phyloP scores from a whole-genome alignment of 352 stramenopile species.

The Phytophthora podocarpi region DNA sequence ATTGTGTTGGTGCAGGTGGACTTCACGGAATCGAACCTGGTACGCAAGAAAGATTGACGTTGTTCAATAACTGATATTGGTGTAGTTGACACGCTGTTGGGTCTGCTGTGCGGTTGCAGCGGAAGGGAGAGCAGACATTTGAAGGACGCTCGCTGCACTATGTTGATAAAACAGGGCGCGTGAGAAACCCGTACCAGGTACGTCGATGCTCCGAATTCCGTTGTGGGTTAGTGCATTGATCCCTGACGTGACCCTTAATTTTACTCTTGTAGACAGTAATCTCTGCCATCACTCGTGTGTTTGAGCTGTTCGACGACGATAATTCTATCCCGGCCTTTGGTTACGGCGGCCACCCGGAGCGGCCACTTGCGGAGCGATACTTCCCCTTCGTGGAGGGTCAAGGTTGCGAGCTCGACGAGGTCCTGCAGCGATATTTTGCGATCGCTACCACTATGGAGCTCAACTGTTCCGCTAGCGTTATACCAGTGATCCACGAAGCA shows the following conservation, averaged over 20 bases:
- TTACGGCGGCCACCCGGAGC: conserved; percentile 55
- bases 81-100: conserved; percentile 3
- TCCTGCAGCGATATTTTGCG: conserved; percentile 68
- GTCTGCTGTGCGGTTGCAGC: conserved; percentile 34
- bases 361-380: conserved; percentile 31
- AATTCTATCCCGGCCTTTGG: conserved; percentile 76
- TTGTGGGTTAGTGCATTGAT: neutral
- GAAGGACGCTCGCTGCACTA: conserved; percentile 70
- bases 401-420: conserved; percentile 56
- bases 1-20: conserved; percentile 30
- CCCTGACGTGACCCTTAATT: neutral
- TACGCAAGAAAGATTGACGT: conserved; percentile 3
- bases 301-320: conserved; percentile 82
- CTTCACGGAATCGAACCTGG: conserved; percentile 78
- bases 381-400: conserved; percentile 55
- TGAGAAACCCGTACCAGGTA: conserved; percentile 69
- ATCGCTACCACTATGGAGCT: conserved; percentile 70
- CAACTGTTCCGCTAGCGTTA: conserved; percentile 67
- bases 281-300: conserved; percentile 70
- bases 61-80: neutral
- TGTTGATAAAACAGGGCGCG: conserved; percentile 54
- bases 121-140: conserved; percentile 71
- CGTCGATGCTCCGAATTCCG: neutral
- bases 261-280: conserved; percentile 59
- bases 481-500: conserved; percentile 68